Conservation (phyloP, 768 basidiomycete genomes). For the Tulasnella sp. region DNA sequence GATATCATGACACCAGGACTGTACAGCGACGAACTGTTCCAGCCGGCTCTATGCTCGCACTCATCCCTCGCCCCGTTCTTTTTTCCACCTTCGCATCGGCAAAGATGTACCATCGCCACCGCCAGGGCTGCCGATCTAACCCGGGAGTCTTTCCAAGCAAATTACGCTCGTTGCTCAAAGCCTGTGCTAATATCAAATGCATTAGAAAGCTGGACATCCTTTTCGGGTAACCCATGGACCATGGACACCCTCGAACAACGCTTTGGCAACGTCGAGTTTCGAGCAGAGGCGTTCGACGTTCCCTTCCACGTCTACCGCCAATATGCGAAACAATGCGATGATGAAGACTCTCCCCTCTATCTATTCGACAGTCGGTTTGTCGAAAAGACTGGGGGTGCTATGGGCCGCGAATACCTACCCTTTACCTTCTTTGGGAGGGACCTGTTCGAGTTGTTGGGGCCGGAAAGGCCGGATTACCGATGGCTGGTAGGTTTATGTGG, state of each 20-base stretch:
- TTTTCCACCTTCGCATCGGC: slow-evolving; percentile 3
- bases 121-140: not conserved
- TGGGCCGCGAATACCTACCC: slow-evolving; percentile 21
- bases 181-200: slow-evolving; percentile 9
- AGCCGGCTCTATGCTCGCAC: slow-evolving; percentile 7
- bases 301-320: slow-evolving; percentile 18
- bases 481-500: slow-evolving; percentile 20
- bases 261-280: slow-evolving; percentile 19
- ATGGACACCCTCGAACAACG: slow-evolving; percentile 18
- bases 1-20: slow-evolving; percentile 4
- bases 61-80: slow-evolving; percentile 1
- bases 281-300: slow-evolving; percentile 22
- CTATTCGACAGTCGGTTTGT: slow-evolving; percentile 24
- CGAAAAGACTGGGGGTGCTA: slow-evolving; percentile 8
- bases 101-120: not conserved
- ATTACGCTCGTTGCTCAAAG: not conserved
- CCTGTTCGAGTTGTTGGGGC: slow-evolving; percentile 21
- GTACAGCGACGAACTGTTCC: slow-evolving; percentile 15
- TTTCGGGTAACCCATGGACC: slow-evolving; percentile 18
- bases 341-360: slow-evolving; percentile 24
- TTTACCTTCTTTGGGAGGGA: slow-evolving; percentile 21
- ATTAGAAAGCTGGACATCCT: not conserved
- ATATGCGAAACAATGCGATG: slow-evolving; percentile 20
- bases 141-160: not conserved
- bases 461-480: slow-evolving; percentile 22